Evolutionary conservation across 805 yeast genomes (phyloP), one percentile per base, ranked within the genome.

Genomic region (Zygosaccharomyces bailii): DNA sequence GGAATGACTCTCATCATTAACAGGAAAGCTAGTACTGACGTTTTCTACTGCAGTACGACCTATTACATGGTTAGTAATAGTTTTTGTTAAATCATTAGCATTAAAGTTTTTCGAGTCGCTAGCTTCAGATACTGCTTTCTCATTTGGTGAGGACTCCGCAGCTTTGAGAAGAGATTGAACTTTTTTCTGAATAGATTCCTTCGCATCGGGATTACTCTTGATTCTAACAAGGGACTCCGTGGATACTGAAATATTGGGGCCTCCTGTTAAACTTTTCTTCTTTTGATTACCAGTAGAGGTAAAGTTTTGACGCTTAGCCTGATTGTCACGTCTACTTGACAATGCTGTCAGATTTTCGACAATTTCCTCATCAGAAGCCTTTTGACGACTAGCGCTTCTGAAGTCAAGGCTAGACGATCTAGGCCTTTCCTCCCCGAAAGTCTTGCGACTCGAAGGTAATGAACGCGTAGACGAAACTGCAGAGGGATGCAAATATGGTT

Each of bases 121-220:
- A 6, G 14, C 19, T 18, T 30, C 35, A 30, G 42, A 19, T 23
- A 24, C 19, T 16, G 21, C 17, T 21, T 25, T 6, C 10, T 24
- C 25, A 19, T 13, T 24, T 17, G 41, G 44, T 2, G 33, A 16
- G 7, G 52, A 56, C 10, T 54, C 54, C 5, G 61, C 53, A 17
- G 48, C 50, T 46, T 63, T 69, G 44, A 80, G 60, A 31, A 78
- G 65, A 52, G 70, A 71, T 36, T 73, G 75, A 60, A 80, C 78
- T 52, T 85, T 69, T 44, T 75, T 66, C 53, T 79, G 83, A 34
- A 82, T 79, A 0, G 75, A 69, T 21, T 59, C 61, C 11, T 68
- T 51, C 23, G 55, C 36, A 19, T 43, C 37, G 4, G 40, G 23
- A 9, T 37, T 37, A 13, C 40, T 37, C 11, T 24, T 37, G 6